Evolutionary conservation across 345 rosid species (phyloP), one percentile per base, ranked within the genome.

Genomic region (Xanthoceras sorbifolium): DNA sequence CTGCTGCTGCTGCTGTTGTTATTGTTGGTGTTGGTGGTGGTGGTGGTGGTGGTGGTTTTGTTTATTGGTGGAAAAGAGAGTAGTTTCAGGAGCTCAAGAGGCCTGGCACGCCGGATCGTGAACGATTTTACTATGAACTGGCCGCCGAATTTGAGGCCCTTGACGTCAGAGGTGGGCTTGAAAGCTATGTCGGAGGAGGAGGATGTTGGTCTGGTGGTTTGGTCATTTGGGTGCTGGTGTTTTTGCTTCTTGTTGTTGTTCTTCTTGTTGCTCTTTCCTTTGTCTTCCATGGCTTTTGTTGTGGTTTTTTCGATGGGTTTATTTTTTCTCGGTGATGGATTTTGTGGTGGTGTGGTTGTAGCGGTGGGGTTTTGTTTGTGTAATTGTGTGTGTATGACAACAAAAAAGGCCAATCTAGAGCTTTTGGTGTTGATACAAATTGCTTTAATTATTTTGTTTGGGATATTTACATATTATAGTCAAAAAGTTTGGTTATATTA

Each of bases 81-180:
- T 76, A 96, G 86, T 76, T 90, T 92, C 0, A 91, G 89, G 65
- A 96, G 92, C 84, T 96, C 98, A 2, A 90, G 79, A 2, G 98
- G 90, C 76, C 87, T 84, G 40, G 97, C 97, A 44, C 93, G 79
- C 0, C 98, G 86, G 86, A 96, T 85, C 20, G 98, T 96, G 93
- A 96, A 96, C 17, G 99, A 96, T 84, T 91, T 96, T 17, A 96
- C 94, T 5, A 96, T 84, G 81, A 96, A 88, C 34, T 96, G 99
- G 69, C 94, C 97, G 2, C 97, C 99, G 77, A 93, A 93, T 17
- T 87, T 88, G 55, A 96, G 89, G 5, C 99, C 99, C 69, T 93
- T 93, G 0, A 93, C 97, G 61, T 93, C 99, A 50, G 97, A 80
- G 57, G 84, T 65, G 0, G 94, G 93, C 75, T 90, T 96, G 89